Conservation (phyloP, 106 monocot genomes). For the Dendrobium nobile region DNA sequence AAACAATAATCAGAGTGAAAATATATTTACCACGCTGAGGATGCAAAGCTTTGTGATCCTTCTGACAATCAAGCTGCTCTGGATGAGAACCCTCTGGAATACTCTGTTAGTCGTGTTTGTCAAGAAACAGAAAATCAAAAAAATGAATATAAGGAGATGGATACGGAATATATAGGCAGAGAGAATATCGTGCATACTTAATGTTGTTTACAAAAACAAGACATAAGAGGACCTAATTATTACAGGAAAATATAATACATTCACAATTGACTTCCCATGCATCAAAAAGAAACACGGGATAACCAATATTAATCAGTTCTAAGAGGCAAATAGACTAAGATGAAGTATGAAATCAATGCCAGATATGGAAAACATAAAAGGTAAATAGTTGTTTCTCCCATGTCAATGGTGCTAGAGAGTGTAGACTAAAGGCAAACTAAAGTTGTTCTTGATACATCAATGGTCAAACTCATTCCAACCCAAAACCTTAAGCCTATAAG, state of each 20-base stretch:
- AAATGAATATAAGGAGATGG: not conserved
- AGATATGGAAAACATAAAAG: not conserved
- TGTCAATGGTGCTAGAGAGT: not conserved
- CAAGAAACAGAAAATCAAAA: not conserved
- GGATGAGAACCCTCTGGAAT: not conserved
- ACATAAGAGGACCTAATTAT: not conserved
- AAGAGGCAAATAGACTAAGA: not conserved
- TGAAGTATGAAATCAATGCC: not conserved
- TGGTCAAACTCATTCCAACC: too few relatives aligned
- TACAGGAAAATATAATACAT: too few relatives aligned
- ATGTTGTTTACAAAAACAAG: not conserved
- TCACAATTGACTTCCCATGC: too few relatives aligned
- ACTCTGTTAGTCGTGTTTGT: slow-evolving; percentile 1
- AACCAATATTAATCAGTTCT: not conserved
- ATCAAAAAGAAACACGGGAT: not conserved
- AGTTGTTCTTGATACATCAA: too few relatives aligned
- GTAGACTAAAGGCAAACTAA: too few relatives aligned
- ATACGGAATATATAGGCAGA: not conserved
- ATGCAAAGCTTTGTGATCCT: not conserved
- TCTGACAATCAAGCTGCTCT: not conserved
- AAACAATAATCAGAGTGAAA: not conserved
- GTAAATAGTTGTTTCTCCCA: not conserved
- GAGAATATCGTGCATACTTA: not conserved
- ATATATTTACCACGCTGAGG: not conserved
- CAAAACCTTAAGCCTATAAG: too few relatives aligned